These are phyloP conservation scores for Fusarium sp. DNA, from an alignment of 2,329 filamentous ascomycete genomes.

Conservation along the genomic window DNA sequence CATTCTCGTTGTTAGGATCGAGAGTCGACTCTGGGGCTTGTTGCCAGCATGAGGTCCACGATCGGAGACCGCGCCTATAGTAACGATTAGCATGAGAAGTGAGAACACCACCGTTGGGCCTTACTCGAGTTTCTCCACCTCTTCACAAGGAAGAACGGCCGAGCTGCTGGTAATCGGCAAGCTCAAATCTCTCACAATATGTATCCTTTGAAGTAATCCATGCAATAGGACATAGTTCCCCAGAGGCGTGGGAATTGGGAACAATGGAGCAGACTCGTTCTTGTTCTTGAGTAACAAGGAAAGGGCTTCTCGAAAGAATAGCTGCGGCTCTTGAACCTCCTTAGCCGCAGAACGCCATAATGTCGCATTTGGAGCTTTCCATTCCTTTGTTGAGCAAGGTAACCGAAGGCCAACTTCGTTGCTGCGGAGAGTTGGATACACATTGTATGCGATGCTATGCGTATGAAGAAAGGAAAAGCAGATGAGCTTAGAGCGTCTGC, in stretches of 20 bases:
- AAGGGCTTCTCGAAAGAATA: slow-evolving; percentile 57
- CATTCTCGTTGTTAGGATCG: slow-evolving; percentile 59
- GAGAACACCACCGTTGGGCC: background rate
- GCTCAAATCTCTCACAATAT: slow-evolving; percentile 57
- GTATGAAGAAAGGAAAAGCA: slow-evolving; percentile 58
- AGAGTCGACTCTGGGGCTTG: slow-evolving; percentile 58
- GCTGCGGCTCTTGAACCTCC: slow-evolving; percentile 52
- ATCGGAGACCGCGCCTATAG: slow-evolving; percentile 53
- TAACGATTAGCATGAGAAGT: background rate
- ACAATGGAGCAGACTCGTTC: slow-evolving; percentile 33
- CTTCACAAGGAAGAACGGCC: slow-evolving; percentile 53
- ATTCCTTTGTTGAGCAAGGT: slow-evolving; percentile 56
- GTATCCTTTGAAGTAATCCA: slow-evolving; percentile 57
- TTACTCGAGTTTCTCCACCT: slow-evolving; percentile 57
- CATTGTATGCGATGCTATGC: slow-evolving; percentile 58
- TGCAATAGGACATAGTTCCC: slow-evolving; percentile 58
- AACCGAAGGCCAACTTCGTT: slow-evolving; percentile 56
- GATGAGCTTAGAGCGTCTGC: slow-evolving; percentile 55
- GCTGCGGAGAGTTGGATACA: slow-evolving; percentile 56
- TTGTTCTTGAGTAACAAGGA: slow-evolving; percentile 52
- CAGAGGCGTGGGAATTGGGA: slow-evolving; percentile 56
- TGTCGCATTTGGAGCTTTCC: slow-evolving; percentile 53
- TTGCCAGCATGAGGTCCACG: slow-evolving; percentile 59
- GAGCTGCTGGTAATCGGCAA: slow-evolving; percentile 54
- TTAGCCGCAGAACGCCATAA: slow-evolving; percentile 14